Evolutionary conservation across 768 basidiomycete species (phyloP), one percentile per base, ranked within the genome.

Genomic region (Termitomyces sp.): DNA sequence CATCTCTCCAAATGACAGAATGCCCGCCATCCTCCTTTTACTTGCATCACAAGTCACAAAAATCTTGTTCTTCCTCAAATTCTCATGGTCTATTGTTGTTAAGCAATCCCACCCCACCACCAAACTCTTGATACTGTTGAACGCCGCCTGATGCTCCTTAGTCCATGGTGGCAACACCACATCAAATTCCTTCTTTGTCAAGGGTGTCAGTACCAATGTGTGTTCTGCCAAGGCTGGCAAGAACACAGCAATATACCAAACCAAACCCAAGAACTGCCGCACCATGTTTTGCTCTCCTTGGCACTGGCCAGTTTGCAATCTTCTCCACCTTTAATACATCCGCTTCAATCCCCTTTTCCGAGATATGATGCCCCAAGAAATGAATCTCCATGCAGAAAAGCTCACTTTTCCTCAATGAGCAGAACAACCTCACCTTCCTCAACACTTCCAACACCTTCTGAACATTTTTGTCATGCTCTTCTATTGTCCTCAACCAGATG

Each of bases 261-360:
- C 60, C 0, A 61, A 36, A 1, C 71, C 68, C 0, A 73, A 57
- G 36, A 71, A 71, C 0, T 57, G 47, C 0, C 59, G 60, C 0
- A 71, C 64, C n/a, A 12, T 67, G 58, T 10, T 57, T 57, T 1
- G 29, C n/a, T 0, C 13, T 18, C 10, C 18, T 6, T 10, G 41
- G 41, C 10, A 25, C 23, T 3, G 23, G 41, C 41, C 41, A 43
- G 13, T 43, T 43, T 5, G 20, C 5, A 5, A 43, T 39, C 12
- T 12, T 13, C 18, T 39, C 38, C 12, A 39, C 38, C 38, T 39
- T 39, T 12, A 5, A 15, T 3, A 25, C 13, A 25, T 43, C 18
- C n/a, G 41, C 6, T 13, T 43, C 41, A 43, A 43, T 43, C 10
- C 41, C 41, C n/a, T 18, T 18, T 10, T 10, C 41, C 6, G 41